Evolutionary conservation across 2,329 filamentous ascomycete species (phyloP).

Genomic region (Bipolaris bicolor): DNA sequence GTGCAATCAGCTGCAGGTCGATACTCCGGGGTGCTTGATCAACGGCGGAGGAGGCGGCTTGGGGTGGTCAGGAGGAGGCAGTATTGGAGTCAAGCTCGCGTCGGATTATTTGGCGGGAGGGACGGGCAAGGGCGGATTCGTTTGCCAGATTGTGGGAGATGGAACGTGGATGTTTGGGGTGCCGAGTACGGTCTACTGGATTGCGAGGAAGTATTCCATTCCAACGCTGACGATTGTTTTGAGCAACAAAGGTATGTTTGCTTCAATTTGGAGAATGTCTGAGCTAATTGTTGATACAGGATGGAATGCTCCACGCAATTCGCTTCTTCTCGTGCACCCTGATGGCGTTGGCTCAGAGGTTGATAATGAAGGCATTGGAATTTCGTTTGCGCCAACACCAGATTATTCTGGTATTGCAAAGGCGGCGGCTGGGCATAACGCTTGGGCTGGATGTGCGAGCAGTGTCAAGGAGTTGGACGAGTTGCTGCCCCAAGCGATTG

Average conservation of each 20-base stretch:
- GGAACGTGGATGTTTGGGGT: constrained; percentile 71
- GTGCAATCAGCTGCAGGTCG: constrained; percentile 70
- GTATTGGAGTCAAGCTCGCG: constrained; percentile 78
- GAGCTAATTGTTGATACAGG: not conserved
- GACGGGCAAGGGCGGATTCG: constrained; percentile 49
- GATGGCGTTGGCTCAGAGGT: constrained; percentile 66
- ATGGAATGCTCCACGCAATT: constrained; percentile 70
- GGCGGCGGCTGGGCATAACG: constrained; percentile 66
- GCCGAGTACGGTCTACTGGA: constrained; percentile 72
- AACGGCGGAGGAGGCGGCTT: constrained; percentile 83
- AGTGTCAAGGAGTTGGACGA: constrained; percentile 62
- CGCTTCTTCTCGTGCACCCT: constrained; percentile 69
- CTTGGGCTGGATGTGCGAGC: constrained; percentile 66
- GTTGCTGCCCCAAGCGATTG: constrained; percentile 63
- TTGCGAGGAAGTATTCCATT: constrained; percentile 68
- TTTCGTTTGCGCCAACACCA: constrained; percentile 68
- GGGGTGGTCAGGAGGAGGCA: constrained; percentile 80
- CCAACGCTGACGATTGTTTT: constrained; percentile 70
- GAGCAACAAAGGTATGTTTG: constrained; percentile 65
- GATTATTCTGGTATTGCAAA: constrained; percentile 72
- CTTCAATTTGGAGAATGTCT: not conserved
- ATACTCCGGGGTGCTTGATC: constrained; percentile 73
- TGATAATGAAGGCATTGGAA: constrained; percentile 69
- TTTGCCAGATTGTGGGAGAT: constrained; percentile 65
- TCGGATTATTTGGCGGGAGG: constrained; percentile 50